A percentile compares a stretch with the other conserved stretches of the same genome.
Evolutionary conservation across 1,284 basidiomycete genomes (phyloP).

Genomic region (Laetiporus sulphureus): DNA sequence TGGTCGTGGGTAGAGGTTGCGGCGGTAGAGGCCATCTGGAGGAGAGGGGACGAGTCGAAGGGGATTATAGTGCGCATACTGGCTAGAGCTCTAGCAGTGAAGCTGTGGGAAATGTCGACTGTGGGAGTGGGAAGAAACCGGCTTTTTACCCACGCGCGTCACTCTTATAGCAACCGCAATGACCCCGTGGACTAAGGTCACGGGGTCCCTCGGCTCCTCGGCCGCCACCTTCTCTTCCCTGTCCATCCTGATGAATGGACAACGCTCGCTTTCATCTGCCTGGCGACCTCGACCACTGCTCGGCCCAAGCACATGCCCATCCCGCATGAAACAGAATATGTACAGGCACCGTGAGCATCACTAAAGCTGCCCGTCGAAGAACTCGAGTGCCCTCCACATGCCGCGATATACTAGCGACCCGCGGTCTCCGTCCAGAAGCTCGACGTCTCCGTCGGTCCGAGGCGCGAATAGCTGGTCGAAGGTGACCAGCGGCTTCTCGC

Average conservation of each 20-base stretch:
- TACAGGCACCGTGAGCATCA: too few species aligned
- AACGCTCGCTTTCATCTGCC: too few species aligned
- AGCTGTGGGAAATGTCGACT: conserved; percentile 25
- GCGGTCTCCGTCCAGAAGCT: conserved; percentile 17
- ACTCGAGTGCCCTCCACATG: conserved; percentile 20
- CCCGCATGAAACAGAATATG: too few species aligned
- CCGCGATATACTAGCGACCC: conserved; percentile 19
- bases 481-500: too few species aligned
- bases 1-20: conserved; percentile 29
- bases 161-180: conserved; percentile 28
- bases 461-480: conserved; percentile 19
- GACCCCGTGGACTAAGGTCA: conserved; percentile 21
- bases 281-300: too few species aligned
- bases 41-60: conserved; percentile 30
- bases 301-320: too few species aligned
- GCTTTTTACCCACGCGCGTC: conserved; percentile 29
- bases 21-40: conserved; percentile 37
- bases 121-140: conserved; percentile 32
- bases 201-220: conserved; percentile 21
- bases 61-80: conserved; percentile 29
- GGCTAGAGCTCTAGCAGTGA: conserved; percentile 19
- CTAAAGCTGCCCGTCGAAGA: conserved; percentile 11
- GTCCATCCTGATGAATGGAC: too few species aligned
- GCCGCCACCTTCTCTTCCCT: conserved; percentile 2
- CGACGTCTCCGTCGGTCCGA: conserved; percentile 16